A percentile compares a stretch with the other conserved stretches of the same genome.
Conservation (phyloP, 441 rosid species). For the Syzygium syzygioides region DNA sequence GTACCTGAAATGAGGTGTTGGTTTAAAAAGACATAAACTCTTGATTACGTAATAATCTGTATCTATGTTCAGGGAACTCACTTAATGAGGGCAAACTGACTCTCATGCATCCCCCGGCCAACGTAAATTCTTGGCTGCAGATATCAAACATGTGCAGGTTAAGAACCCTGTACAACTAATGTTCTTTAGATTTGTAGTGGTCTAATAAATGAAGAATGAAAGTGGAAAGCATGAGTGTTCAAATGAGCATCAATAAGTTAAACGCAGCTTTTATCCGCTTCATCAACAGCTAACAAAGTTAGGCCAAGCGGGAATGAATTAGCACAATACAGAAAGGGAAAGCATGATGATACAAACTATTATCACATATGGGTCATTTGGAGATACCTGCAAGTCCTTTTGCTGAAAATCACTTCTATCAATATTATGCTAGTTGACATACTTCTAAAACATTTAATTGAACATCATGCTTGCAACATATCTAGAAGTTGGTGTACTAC, state of each 20-base stretch:
- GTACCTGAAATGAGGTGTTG: conserved; percentile 52
- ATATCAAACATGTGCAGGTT: conserved; percentile 10
- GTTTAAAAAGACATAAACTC: not conserved
- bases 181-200: not conserved
- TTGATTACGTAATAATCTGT: conserved; percentile 3
- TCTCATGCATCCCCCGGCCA: conserved; percentile 99
- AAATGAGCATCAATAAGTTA: not conserved
- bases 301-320: not conserved
- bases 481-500: not conserved
- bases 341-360: not conserved
- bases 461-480: not conserved
- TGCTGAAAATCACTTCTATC: not conserved
- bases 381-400: not conserved
- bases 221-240: not conserved
- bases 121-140: conserved; percentile 93
- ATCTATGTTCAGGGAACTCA: conserved; percentile 31
- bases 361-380: not conserved
- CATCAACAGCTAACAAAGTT: not conserved
- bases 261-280: not conserved
- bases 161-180: conserved; percentile 17
- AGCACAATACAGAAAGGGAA: not conserved
- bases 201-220: not conserved
- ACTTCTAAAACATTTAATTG: not conserved
- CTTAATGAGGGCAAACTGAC: conserved; percentile 91
- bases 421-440: not conserved